phyloP scores from a whole-genome alignment of 1,139 yeast genomes.

The Yamadazyma dushanensis region DNA sequence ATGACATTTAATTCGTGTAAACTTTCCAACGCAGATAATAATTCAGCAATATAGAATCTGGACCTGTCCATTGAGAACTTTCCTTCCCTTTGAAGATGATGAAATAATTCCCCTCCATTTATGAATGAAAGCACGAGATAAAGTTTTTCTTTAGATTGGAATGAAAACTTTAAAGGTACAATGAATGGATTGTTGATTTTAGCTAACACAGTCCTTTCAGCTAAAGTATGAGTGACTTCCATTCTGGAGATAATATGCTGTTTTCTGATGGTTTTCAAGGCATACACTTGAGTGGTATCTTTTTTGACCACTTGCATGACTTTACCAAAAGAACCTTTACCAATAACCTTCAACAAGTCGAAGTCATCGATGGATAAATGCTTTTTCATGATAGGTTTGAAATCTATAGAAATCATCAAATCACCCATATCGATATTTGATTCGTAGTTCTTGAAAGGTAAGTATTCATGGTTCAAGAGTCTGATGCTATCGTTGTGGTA shows the following conservation, averaged over 20 bases:
- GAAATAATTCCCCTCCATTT: conserved; percentile 96
- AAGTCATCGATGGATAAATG: conserved; percentile 87
- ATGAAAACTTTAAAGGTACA: conserved; percentile 94
- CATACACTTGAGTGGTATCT: conserved; percentile 92
- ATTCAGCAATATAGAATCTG: conserved; percentile 90
- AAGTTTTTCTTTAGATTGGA: conserved; percentile 93
- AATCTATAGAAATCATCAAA: conserved; percentile 71
- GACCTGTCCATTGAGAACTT: conserved; percentile 86
- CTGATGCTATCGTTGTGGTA: conserved; percentile 40
- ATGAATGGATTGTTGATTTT: conserved; percentile 94
- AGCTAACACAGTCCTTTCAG: conserved; percentile 93
- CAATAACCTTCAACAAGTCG: conserved; percentile 89
- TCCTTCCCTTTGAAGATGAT: conserved; percentile 90
- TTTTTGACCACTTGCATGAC: conserved; percentile 97
- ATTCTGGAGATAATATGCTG: conserved; percentile 91
- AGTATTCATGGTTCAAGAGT: conserved; percentile 47
- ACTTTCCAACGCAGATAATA: conserved; percentile 88
- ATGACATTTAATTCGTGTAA: conserved; percentile 88
- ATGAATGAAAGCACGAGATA: conserved; percentile 89
- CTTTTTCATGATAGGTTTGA: conserved; percentile 65
- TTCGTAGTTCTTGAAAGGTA: conserved; percentile 41
- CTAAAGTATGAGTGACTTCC: conserved; percentile 94
- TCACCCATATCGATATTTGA: conserved; percentile 25
- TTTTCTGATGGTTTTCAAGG: conserved; percentile 88
- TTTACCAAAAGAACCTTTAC: conserved; percentile 97